Evolutionary conservation across 495 filamentous ascomycete species (phyloP).

Genomic region (Penicillium macrosclerotiorum): DNA sequence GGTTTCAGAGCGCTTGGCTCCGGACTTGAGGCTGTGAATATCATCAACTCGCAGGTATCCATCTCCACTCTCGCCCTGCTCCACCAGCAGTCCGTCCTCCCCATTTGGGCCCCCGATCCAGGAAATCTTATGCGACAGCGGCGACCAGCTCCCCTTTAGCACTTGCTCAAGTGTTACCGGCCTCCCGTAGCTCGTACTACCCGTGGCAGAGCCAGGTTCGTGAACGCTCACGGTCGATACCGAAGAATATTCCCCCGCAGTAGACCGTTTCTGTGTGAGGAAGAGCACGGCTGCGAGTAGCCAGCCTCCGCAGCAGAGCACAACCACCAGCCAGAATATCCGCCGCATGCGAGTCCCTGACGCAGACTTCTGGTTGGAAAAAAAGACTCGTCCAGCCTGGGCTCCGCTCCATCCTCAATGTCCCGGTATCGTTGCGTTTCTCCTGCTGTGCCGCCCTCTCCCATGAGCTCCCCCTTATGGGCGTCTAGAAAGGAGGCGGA

Average conservation of each 20-base stretch:
- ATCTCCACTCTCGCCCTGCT: slow-evolving; percentile 55
- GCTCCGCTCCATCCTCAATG: slow-evolving; percentile 35
- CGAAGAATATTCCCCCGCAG: slow-evolving; percentile 20
- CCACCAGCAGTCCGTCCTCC: slow-evolving; percentile 82
- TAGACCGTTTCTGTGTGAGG: slow-evolving; percentile 50
- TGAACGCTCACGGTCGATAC: slow-evolving; percentile 19
- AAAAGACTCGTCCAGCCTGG: slow-evolving; percentile 27
- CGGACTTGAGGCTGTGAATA: slow-evolving; percentile 58
- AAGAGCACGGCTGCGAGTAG: slow-evolving; percentile 73
- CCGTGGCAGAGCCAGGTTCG: slow-evolving; percentile 66
- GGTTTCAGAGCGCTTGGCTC: slow-evolving; percentile 42
- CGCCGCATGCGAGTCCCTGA: slow-evolving; percentile 50
- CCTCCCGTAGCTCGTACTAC: slow-evolving; percentile 65
- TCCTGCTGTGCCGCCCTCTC: slow-evolving; percentile 3
- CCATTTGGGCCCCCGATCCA: slow-evolving; percentile 87
- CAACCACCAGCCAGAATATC: slow-evolving; percentile 64
- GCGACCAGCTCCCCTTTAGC: slow-evolving; percentile 66
- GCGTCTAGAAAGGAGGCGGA: slow-evolving; percentile 32
- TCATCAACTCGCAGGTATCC: slow-evolving; percentile 87
- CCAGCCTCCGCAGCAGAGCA: slow-evolving; percentile 75
- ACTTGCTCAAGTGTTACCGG: slow-evolving; percentile 80
- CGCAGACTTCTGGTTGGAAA: slow-evolving; percentile 11
- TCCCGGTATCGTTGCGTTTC: slow-evolving; percentile 35
- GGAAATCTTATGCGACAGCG: slow-evolving; percentile 67
- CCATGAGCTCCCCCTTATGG: slow-evolving; percentile 19